phyloP scores from a whole-genome alignment of 2,329 filamentous ascomycete species.

The Waltergamsia citrina region DNA sequence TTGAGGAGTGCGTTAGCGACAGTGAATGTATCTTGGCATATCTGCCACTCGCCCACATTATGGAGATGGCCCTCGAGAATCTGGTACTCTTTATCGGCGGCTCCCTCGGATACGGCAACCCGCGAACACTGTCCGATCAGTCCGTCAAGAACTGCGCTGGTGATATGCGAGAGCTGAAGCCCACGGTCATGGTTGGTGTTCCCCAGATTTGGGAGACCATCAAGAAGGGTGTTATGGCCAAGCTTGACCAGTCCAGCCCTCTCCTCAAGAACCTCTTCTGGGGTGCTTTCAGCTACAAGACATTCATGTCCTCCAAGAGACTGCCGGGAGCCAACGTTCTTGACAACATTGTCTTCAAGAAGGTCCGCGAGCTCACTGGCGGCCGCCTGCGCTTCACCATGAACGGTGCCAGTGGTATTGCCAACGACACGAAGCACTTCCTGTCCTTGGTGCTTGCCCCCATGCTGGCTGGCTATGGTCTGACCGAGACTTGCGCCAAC shows the following conservation, averaged over 20 bases:
- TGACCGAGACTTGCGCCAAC: constrained; percentile 88
- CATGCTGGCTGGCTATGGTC: constrained; percentile 88
- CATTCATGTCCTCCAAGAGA: constrained; percentile 44
- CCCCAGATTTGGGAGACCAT: constrained; percentile 96
- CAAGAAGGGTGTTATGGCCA: constrained; percentile 82
- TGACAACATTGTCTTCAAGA: constrained; percentile 81
- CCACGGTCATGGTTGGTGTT: constrained; percentile 86
- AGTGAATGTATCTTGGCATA: constrained; percentile 80
- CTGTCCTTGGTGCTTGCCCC: constrained; percentile 86
- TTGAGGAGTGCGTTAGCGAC: constrained; percentile 69
- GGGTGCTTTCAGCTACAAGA: constrained; percentile 51
- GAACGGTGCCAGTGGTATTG: constrained; percentile 88
- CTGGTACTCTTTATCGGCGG: constrained; percentile 81
- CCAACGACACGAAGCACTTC: constrained; percentile 81
- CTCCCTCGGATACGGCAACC: constrained; percentile 87
- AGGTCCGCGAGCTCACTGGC: constrained; percentile 84
- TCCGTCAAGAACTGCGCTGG: constrained; percentile 86
- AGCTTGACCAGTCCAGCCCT: constrained; percentile 63
- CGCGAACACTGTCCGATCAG: constrained; percentile 75
- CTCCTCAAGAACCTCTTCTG: constrained; percentile 72
- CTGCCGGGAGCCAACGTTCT: constrained; percentile 61
- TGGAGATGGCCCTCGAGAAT: constrained; percentile 95
- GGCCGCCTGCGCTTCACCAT: constrained; percentile 81
- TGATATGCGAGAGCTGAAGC: constrained; percentile 86
- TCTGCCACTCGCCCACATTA: constrained; percentile 87